Conservation (phyloP, 768 basidiomycete species). For the Calocybe indica region DNA sequence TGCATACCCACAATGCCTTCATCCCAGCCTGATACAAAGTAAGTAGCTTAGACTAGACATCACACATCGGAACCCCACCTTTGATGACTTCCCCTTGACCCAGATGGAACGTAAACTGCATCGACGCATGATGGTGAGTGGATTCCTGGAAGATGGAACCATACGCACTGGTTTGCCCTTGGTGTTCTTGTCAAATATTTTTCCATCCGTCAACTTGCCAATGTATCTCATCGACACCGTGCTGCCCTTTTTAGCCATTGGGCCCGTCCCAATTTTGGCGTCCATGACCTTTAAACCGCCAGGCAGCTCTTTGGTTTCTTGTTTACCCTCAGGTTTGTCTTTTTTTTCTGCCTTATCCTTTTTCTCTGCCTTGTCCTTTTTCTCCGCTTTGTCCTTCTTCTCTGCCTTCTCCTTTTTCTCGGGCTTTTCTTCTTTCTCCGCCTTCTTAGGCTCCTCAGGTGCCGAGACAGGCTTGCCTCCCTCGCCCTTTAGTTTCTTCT, state of each 20-base stretch:
- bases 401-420: slow-evolving; percentile 17
- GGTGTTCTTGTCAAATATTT: slow-evolving; percentile 73
- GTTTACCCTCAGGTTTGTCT: slow-evolving; percentile 26
- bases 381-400: slow-evolving; percentile 25
- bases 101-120: slow-evolving; percentile 69
- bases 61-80: slow-evolving; percentile 34
- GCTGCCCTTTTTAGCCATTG: slow-evolving; percentile 81
- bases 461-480: slow-evolving; percentile 27
- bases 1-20: slow-evolving; percentile 91
- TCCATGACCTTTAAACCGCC: slow-evolving; percentile 78
- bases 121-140: not conserved
- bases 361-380: slow-evolving; percentile 11
- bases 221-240: slow-evolving; percentile 86
- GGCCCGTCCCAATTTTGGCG: slow-evolving; percentile 74
- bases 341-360: slow-evolving; percentile 24
- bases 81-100: slow-evolving; percentile 92
- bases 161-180: slow-evolving; percentile 78
- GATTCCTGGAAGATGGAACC: slow-evolving; percentile 2
- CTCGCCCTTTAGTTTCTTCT: slow-evolving; percentile 72
- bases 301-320: slow-evolving; percentile 43
- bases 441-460: slow-evolving; percentile 34
- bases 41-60: not conserved
- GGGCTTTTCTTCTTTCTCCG: slow-evolving; percentile 21
- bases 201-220: slow-evolving; percentile 78
- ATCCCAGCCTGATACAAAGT: slow-evolving; percentile 66